These are phyloP conservation scores for Parachlorella kessleri DNA, from an alignment of 139 green algal genomes.

Conservation along the genomic window DNA sequence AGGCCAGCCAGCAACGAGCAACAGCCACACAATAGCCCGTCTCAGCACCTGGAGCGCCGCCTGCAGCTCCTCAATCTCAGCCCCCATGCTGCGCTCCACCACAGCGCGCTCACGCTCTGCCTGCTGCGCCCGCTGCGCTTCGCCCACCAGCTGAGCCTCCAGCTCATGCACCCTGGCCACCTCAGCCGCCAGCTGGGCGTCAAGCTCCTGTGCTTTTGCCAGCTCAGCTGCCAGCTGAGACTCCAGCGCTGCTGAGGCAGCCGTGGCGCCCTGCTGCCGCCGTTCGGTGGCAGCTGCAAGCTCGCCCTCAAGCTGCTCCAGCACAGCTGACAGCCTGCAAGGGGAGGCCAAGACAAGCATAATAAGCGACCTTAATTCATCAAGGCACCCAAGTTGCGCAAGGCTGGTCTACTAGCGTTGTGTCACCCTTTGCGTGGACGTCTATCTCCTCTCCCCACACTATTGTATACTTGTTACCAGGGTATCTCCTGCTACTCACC, in stretches of 20 bases:
- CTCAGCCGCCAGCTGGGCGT: constrained; percentile 11
- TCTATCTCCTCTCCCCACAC: too few species aligned
- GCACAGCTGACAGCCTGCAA: background rate
- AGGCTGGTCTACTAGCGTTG: too few species aligned
- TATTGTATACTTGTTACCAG: too few species aligned
- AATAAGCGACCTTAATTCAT: too few species aligned
- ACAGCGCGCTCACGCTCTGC: constrained; percentile 4
- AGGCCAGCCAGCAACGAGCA: too few species aligned
- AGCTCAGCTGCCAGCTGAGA: background rate
- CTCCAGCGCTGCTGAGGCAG: too few species aligned
- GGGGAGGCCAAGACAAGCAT: too few species aligned
- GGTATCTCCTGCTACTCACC: too few species aligned
- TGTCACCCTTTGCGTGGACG: too few species aligned
- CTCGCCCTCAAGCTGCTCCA: background rate
- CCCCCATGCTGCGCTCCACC: constrained; percentile 1
- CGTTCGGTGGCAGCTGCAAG: background rate
- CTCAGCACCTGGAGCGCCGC: constrained; percentile 20
- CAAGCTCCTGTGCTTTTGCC: constrained; percentile 4
- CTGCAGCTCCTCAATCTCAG: constrained; percentile 21
- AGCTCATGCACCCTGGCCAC: background rate
- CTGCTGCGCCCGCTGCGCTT: background rate
- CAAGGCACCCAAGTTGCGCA: too few species aligned
- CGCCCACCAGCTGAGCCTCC: constrained; percentile 5
- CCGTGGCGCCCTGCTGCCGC: too few species aligned
- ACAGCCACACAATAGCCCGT: too few species aligned